A percentile compares a stretch with the other conserved stretches of the same genome.
Conservation (phyloP, 352 stramenopile species). For the Poterioochromonas sp. region DNA sequence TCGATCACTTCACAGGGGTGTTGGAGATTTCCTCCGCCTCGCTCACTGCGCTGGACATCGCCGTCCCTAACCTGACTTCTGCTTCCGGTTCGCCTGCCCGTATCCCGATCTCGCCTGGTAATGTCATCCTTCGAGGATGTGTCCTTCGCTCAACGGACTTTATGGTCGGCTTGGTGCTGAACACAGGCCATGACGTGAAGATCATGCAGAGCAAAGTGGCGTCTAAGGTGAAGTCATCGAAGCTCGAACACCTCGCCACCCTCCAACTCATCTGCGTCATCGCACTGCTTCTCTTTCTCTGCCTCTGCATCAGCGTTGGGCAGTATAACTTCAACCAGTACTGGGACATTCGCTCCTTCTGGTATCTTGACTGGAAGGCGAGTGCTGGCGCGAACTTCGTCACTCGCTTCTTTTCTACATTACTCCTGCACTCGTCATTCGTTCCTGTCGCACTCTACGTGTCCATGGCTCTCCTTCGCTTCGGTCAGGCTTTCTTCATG, state of each 20-base stretch:
- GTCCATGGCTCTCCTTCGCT: slow-evolving; percentile 76
- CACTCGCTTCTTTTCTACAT: slow-evolving; percentile 76
- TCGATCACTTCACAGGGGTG: slow-evolving; percentile 69
- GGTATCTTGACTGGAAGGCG: slow-evolving; percentile 38
- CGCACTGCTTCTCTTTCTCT: slow-evolving; percentile 57
- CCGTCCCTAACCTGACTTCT: too few relatives aligned
- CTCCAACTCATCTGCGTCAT: slow-evolving; percentile 64
- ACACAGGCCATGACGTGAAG: slow-evolving; percentile 78
- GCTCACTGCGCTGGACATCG: too few relatives aligned
- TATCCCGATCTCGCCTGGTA: slow-evolving; percentile 38
- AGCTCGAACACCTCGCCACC: slow-evolving; percentile 64
- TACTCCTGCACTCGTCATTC: slow-evolving; percentile 75
- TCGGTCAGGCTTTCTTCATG: slow-evolving; percentile 75
- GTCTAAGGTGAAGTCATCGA: slow-evolving; percentile 36
- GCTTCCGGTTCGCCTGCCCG: neutral
- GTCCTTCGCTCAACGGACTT: slow-evolving; percentile 74
- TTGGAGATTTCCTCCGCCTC: neutral
- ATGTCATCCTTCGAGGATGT: slow-evolving; percentile 73
- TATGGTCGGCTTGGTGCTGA: slow-evolving; percentile 69
- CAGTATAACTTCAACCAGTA: slow-evolving; percentile 35
- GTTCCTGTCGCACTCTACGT: slow-evolving; percentile 86
- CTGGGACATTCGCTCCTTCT: neutral
- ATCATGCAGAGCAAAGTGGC: slow-evolving; percentile 62
- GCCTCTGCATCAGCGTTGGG: slow-evolving; percentile 50
- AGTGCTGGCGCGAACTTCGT: slow-evolving; percentile 41